phyloP scores from a whole-genome alignment of 257 asterid species.

The Apocynum venetum region DNA sequence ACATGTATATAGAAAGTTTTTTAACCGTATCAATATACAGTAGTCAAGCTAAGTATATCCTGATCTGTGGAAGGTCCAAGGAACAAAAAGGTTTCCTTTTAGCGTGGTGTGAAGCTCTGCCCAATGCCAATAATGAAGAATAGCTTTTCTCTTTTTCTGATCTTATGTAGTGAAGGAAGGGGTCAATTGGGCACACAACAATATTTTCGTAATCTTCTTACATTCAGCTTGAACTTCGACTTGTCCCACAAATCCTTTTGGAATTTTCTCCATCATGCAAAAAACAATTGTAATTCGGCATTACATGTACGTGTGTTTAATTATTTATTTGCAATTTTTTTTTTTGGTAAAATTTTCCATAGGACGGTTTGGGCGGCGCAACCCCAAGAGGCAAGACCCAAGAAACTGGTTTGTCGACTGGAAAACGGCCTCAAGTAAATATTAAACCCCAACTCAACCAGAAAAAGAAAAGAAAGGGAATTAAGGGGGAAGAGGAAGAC shows the following conservation, averaged over 20 bases:
- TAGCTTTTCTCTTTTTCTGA: not conserved
- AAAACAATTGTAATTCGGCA: not conserved
- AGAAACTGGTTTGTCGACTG: not conserved
- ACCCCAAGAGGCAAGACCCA: not conserved
- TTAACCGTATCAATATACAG: too few species aligned
- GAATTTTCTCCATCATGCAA: not conserved
- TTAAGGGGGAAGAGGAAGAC: not conserved
- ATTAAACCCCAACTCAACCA: not conserved
- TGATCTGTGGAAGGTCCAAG: too few species aligned
- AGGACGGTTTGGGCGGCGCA: conserved; percentile 7
- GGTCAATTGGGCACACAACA: conserved; percentile 3
- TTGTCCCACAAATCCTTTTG: not conserved
- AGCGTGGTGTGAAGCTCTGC: not conserved
- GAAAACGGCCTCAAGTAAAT: not conserved
- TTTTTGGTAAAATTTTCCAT: not conserved
- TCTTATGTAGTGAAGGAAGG: not conserved
- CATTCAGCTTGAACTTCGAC: not conserved
- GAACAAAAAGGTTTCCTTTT: not conserved
- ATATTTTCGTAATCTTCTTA: not conserved
- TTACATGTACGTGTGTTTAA: not conserved
- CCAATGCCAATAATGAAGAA: not conserved
- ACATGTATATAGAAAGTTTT: too few species aligned
- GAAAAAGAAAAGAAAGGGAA: not conserved
- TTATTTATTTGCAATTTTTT: not conserved
- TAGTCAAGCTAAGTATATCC: too few species aligned